Base-by-base conservation (phyloP, 176 grass and related monocot genomes). In the Chloris gayana region DNA sequence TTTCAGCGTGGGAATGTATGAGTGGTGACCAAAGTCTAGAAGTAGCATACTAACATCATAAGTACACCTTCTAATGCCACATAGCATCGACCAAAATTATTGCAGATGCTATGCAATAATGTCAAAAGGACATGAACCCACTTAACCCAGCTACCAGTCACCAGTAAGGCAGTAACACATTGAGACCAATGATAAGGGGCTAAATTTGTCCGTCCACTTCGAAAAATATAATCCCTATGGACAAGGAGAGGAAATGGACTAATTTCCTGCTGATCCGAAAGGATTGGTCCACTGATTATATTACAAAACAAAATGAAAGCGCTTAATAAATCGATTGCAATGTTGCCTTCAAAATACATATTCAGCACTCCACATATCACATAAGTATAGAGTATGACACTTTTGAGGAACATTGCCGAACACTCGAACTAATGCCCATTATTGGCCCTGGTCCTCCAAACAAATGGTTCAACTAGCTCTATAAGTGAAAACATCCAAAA, bases 401-500 rank as follows among this genome's bases (percentile, higher is more conserved):
- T 19, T 46, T 56, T n/a, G 17, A 21, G 41, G 15, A 50, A 51
- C 14, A 32, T 31, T 27, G 32, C n/a, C 11, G n/a, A n/a, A n/a
- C n/a, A n/a, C n/a, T n/a, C n/a, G n/a, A 67, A 46, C 56, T 24
- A n/a, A 14, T 25, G 42, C n/a, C 15, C 67, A 34, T 31, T 78
- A 63, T 61, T 32, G 34, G 42, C 26, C 30, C 19, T 35, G 24
- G 79, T 69, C 12, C 65, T 14, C 51, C 49, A 70, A 61, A 14
- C 31, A 77, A 47, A 37, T 76, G 60, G 35, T 58, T 45, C 49
- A 50, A 63, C 21, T 34, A 64, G 39, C 33, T 70, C 58, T 38
- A 73, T 25, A 63, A 44, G 59, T 37, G 14, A 27, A 73, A 37
- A 37, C 4, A 14, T 58, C 29, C 8, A 0, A 44, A 46, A 76